Base-by-base conservation (phyloP, 495 filamentous ascomycete genomes). In the Talaromyces nanjingensis region DNA sequence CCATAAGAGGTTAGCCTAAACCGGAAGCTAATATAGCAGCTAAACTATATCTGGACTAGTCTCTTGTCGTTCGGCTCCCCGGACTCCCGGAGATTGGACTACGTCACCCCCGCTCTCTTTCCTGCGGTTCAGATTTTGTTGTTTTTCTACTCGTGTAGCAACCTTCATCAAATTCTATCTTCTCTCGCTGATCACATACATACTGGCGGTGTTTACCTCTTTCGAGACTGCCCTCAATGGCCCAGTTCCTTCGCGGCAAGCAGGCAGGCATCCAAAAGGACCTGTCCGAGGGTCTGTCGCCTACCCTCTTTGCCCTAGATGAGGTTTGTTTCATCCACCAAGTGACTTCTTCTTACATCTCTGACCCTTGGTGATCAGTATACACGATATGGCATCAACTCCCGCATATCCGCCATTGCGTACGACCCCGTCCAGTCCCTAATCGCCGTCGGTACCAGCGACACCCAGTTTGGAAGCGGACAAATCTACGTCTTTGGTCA, bases 371-470 rank as follows among this genome's bases (percentile, higher is more conserved):
- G 55, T 66, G 70, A 67, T 73, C 65, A 90, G 87, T 86, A 92
- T 65, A 82, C 83, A 47, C 87, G 91, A 69, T 96, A 89, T 71
- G 94, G 94, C 60, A 83, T 98, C 67, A 92, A 91, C 71, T 96
- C 91, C 6, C 90, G 93, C 71, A 86, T 94, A 64, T 88, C 86
- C 66, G 86, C 84, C 25, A 70, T 98, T 52, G 88, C 93, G 66
- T 97, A 96, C 79, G 92, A 97, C 65, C 93, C 94, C 5, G 81
- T 96, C 24, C 94, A 98, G 72, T 96, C 92, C 20, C 87, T 98
- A 31, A 80, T 98, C 33, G 94, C 92, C n/a, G 83, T 98, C 55
- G 94, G 92, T 27, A 98, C 96, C 56, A 87, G 85, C 71, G 89
- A 90, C 74, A 89, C 89, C 39, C 82, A 87, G 65, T 92, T 84